These are phyloP conservation scores for Selaginella tamariscina DNA, from an alignment of 75 land plant genomes.

Conservation along the genomic window DNA sequence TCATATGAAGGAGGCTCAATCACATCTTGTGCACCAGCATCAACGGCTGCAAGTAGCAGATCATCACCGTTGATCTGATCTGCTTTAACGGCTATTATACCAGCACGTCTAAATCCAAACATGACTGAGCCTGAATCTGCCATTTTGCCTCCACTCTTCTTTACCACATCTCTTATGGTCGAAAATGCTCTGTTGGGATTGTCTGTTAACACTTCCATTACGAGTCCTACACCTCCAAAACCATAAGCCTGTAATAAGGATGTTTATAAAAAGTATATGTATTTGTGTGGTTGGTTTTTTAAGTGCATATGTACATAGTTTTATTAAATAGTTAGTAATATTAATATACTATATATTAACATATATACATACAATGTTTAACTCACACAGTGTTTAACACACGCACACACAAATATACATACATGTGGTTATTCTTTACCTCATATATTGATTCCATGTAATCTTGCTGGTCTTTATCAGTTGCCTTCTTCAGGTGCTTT, in stretches of 20 bases:
- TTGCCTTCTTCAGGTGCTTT: conserved; percentile 81
- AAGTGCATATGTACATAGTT: no score
- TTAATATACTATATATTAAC: no score
- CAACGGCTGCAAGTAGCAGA: conserved; percentile 65
- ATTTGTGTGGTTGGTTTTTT: no score
- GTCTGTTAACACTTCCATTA: conserved; percentile 72
- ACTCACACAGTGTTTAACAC: background rate
- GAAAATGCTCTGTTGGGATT: conserved; percentile 74
- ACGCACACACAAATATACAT: background rate
- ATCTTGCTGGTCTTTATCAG: conserved; percentile 86
- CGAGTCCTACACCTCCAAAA: conserved; percentile 30
- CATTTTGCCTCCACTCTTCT: conserved; percentile 85
- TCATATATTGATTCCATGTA: conserved; percentile 72
- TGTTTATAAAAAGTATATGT: no score
- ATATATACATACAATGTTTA: no score
- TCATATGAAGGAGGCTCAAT: conserved; percentile 59
- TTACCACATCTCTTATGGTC: conserved; percentile 66
- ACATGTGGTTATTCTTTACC: conserved; percentile 23
- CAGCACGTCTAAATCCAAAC: conserved; percentile 81
- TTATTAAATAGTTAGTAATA: no score
- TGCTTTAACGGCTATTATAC: conserved; percentile 55
- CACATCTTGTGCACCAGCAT: conserved; percentile 95
- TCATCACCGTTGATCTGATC: conserved; percentile 60
- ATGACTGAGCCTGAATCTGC: conserved; percentile 88
- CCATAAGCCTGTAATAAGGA: conserved; percentile 79